Percentiles rank a stretch among this genome's conserved stretches.
Evolutionary conservation across 805 yeast species (phyloP).

Genomic region (Komagataella pseudopastoris): DNA sequence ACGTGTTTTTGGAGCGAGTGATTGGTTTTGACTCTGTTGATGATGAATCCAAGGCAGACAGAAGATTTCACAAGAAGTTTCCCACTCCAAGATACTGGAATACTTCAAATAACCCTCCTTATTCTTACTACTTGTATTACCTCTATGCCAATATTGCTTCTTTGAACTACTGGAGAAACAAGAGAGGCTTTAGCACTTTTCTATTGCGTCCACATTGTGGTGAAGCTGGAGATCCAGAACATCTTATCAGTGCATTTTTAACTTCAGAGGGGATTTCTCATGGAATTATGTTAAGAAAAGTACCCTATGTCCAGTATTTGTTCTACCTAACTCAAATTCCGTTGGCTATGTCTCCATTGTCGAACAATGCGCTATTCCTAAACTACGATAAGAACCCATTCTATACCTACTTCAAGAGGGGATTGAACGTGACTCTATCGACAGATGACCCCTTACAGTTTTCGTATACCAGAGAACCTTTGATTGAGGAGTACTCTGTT

Average conservation of each 20-base stretch:
- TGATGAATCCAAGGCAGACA: slow-evolving; percentile 89
- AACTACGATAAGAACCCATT: slow-evolving; percentile 97
- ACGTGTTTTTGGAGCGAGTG: slow-evolving; percentile 80
- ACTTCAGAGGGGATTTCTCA: slow-evolving; percentile 90
- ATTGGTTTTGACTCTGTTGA: slow-evolving; percentile 98
- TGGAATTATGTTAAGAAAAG: slow-evolving; percentile 84
- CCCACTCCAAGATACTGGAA: slow-evolving; percentile 86
- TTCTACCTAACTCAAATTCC: slow-evolving; percentile 93
- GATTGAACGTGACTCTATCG: slow-evolving; percentile 85
- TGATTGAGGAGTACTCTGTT: slow-evolving; percentile 94
- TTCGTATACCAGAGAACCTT: slow-evolving; percentile 92
- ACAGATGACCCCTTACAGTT: slow-evolving; percentile 98
- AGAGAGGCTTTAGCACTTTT: slow-evolving; percentile 71
- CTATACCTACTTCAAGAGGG: slow-evolving; percentile 80
- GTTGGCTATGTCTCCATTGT: slow-evolving; percentile 95
- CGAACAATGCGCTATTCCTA: slow-evolving; percentile 90
- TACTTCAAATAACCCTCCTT: slow-evolving; percentile 79
- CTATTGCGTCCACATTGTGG: slow-evolving; percentile 98
- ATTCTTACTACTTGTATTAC: slow-evolving; percentile 87
- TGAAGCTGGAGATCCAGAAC: slow-evolving; percentile 99
- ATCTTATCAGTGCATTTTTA: slow-evolving; percentile 77
- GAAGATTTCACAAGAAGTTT: slow-evolving; percentile 65
- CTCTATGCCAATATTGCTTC: slow-evolving; percentile 77
- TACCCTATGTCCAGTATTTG: slow-evolving; percentile 89
- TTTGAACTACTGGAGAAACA: slow-evolving; percentile 70